phyloP scores from a whole-genome alignment of 768 basidiomycete genomes.

The Kwoniella sp. region DNA sequence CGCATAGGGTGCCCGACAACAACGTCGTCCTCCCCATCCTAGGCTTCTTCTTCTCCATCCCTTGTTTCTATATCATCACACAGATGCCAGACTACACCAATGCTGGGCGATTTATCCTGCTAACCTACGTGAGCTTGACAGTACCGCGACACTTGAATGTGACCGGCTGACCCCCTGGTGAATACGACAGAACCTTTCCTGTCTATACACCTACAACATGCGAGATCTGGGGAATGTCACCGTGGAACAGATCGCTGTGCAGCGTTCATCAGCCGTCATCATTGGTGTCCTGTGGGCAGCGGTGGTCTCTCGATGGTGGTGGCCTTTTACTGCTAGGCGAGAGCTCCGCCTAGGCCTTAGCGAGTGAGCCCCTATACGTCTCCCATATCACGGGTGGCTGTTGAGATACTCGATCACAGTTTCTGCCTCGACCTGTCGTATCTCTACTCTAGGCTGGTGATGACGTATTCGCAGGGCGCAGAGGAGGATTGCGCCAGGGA shows the following conservation, averaged over 20 bases:
- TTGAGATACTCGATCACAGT: conserved; percentile 52
- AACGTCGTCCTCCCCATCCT: conserved; percentile 69
- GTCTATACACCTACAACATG: conserved; percentile 60
- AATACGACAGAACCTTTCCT: conserved; percentile 72
- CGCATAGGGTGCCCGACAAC: conserved; percentile 62
- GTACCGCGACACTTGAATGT: background rate
- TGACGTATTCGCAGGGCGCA: conserved; percentile 63
- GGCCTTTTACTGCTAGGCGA: conserved; percentile 88
- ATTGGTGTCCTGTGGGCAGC: conserved; percentile 85
- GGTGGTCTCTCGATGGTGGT: conserved; percentile 83
- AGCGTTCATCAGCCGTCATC: conserved; percentile 74
- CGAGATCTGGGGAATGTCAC: conserved; percentile 60
- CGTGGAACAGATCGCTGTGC: conserved; percentile 66
- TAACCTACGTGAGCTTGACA: conserved; percentile 50
- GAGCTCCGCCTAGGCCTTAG: conserved; percentile 79
- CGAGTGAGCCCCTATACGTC: conserved; percentile 59
- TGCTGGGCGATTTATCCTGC: conserved; percentile 38
- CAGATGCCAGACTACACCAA: conserved; percentile 50
- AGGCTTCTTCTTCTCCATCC: conserved; percentile 72
- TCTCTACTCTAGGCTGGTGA: conserved; percentile 87
- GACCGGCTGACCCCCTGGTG: conserved; percentile 51
- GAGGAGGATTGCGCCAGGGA: background rate
- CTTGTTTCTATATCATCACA: conserved; percentile 83
- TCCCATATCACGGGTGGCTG: background rate
- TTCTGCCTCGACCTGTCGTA: conserved; percentile 91